Conservation (phyloP, 495 filamentous ascomycete genomes). For the Tetracladium setigerum region DNA sequence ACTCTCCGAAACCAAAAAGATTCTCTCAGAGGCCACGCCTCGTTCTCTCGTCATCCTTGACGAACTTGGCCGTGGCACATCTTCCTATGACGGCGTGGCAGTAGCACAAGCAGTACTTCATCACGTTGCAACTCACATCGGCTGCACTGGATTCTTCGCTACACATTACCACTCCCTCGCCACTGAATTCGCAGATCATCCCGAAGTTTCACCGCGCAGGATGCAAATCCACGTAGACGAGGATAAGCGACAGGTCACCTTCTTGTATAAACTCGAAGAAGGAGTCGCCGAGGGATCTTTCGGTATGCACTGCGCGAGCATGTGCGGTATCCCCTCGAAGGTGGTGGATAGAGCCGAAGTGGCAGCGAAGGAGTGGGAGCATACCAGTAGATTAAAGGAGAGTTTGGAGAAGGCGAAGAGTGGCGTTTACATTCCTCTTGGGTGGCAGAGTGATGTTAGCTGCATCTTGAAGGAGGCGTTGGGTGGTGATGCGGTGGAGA, state of each 20-base stretch:
- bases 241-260: constrained; percentile 72
- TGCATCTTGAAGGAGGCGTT: constrained; percentile 58
- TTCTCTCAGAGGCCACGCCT: constrained; percentile 88
- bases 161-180: constrained; percentile 96
- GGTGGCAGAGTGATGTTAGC: constrained; percentile 85
- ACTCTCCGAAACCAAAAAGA: constrained; percentile 96
- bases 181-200: constrained; percentile 79
- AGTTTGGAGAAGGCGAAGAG: constrained; percentile 72
- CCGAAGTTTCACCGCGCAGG: constrained; percentile 74
- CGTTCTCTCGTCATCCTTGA: constrained; percentile 96
- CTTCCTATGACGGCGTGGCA: constrained; percentile 89
- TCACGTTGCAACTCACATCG: constrained; percentile 87
- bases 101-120: constrained; percentile 95
- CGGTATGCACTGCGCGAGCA: constrained; percentile 97
- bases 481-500: constrained; percentile 32
- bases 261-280: constrained; percentile 89
- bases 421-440: constrained; percentile 74
- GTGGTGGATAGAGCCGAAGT: constrained; percentile 82
- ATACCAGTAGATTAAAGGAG: constrained; percentile 83
- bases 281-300: constrained; percentile 97
- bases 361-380: constrained; percentile 93
- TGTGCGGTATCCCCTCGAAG: constrained; percentile 85
- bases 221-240: constrained; percentile 97
- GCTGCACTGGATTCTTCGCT: constrained; percentile 93
- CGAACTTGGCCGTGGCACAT: constrained; percentile 91